Evolutionary conservation across 371 early-diverging fungal species (phyloP), one percentile per base, ranked within the genome.

Genomic region (Syncephalastrum sp.): DNA sequence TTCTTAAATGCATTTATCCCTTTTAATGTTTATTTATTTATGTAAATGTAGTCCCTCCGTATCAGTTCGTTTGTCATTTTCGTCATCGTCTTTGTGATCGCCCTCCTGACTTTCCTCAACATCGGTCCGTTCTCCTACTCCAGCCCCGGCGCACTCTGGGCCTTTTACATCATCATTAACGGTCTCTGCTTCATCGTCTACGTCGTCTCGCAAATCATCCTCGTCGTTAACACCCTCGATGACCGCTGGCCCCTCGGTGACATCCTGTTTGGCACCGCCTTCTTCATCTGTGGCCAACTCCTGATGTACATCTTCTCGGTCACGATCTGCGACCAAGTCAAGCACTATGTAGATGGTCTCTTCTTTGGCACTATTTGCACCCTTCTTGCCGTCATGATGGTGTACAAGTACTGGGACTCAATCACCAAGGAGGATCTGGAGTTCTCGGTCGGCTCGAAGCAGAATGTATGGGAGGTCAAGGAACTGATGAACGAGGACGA

Each of bases 321-420:
- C 33, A 64, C 76, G 55, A 85, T 94, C 42, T 96, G 96, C 72
- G 81, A 85, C 42, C 74, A 83, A 51, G 88, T 90, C 41, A 89
- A 90, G 72, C 96, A 96, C 72, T 96, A 96, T 57, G 82, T 96
- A 42, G 95, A 96, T 70, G 96, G 96, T 15, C 64, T 93, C 66
- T 96, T 96, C 83, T 94, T 94, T 79, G 92, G 92, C 29, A 85
- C 87, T 15, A 90, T 92, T 33, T 90, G 85, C 61, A 90, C 88
- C n/a, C 76, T 96, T 60, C 73, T 96, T 58, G 85, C 87, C 24
- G 93, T 96, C 50, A 95, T 96, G 96, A 95, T 96, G 95, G 91
- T 95, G n/a, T 96, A 95, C 86, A 96, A 96, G 79, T 96, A 91
- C 79, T 96, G 96, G 96, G 95, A 96, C 70, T 87, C 88, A 24